Base-by-base conservation (phyloP, 371 early-diverging fungal species). In the Saksenaea oblongispora region DNA sequence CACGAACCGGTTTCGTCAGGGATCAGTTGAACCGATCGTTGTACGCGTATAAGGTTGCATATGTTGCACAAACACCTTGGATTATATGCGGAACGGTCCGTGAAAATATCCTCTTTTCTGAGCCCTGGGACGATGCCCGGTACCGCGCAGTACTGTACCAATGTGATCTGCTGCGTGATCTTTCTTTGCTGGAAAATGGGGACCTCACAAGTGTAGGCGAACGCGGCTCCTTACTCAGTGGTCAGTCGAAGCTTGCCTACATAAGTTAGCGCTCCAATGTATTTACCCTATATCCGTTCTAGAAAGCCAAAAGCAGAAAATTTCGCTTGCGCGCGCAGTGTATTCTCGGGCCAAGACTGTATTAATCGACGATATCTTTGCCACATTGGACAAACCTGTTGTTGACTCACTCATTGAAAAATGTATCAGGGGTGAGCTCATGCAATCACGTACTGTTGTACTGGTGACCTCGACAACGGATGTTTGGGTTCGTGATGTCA, bases 181-280 rank as follows among this genome's bases (percentile, higher is more conserved):
- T 98, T 24, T 85, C 88, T 3, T 82, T 84, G 7, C 72, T 98
- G 44, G 79, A 82, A 1, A 79, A 86, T 34, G 95, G 95, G 2
- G 98, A 98, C 71, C 65, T 84, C 70, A 97, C 97, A 0, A 86
- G 88, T 67, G 86, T 95, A 58, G 93, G 94, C 27, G 80, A 79
- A 42, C 66, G 26, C 59, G 76, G 59, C 58, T 70, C 61, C 27
- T 65, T 41, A 59, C 66, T 61, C 58, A 66, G 56, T 70, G 74
- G 59, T 76, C 75, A 94, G 1, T 85, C 84, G 67, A 71, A 82
- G 61, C 86, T 86, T 70, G 76, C 22, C 34, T 47, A 10, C 51
- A n/a, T 31, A 22, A 7, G 1, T 3, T 63, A 51, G 10, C 11
- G 4, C 0, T 0, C 14, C 31, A 63, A 75, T 5, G 60, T 87